Base-by-base conservation (phyloP, 78 protist genomes). In the Monocercomonoides exilis region DNA sequence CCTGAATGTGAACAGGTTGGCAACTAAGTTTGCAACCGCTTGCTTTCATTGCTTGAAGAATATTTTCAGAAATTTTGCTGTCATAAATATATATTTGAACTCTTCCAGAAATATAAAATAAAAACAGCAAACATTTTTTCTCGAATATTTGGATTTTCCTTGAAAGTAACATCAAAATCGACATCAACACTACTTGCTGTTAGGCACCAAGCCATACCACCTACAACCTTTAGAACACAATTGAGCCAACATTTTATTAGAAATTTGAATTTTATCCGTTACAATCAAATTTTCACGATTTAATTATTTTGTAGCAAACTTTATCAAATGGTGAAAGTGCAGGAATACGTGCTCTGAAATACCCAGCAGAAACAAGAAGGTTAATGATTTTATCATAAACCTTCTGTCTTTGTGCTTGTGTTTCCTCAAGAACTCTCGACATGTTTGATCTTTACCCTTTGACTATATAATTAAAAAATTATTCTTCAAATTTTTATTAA, bases 201-300 rank as follows among this genome's bases (percentile, higher is more conserved):
- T 32, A 79, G 6, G 11, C 82, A 79, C 82, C 82, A 79, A 38
- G 82, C 82, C 82, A 79, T 79, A 32, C 82, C 82, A 79, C 82
- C 82, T 33, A 79, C 82, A 4, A 79, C 82, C 82, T 79, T n/a
- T n/a, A 6, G 82, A 6, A 79, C 42, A 79, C 6, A 4, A 38
- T 21, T 32, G 82, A 79, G 82, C n/a, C n/a, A n/a, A n/a, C n/a
- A n/a, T n/a, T n/a, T n/a, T n/a, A n/a, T n/a, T n/a, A n/a, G n/a
- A n/a, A n/a, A n/a, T n/a, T n/a, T n/a, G n/a, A n/a, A n/a, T n/a
- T n/a, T n/a, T n/a, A n/a, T n/a, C n/a, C n/a, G n/a, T n/a, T n/a
- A n/a, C n/a, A n/a, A n/a, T n/a, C n/a, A n/a, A n/a, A n/a, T n/a
- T n/a, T n/a, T n/a, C n/a, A n/a, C n/a, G n/a, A n/a, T n/a, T n/a